Evolutionary conservation across 2,329 filamentous ascomycete species (phyloP).

Genomic region (Aspergillus phoenicis): DNA sequence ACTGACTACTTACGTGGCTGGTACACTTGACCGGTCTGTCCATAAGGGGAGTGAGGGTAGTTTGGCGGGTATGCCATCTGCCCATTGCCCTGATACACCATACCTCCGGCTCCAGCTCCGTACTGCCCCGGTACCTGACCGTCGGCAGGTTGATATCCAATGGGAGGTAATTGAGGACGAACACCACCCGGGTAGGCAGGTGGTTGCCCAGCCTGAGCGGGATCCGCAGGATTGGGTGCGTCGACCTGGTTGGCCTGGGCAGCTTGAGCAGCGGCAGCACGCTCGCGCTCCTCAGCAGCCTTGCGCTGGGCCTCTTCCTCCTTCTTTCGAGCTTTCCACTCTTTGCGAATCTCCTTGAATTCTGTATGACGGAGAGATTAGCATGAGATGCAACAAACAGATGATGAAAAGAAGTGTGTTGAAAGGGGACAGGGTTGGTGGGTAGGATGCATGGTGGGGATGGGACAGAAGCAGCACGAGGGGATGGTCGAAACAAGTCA

Average conservation of each 20-base stretch:
- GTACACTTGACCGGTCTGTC: constrained; percentile 53
- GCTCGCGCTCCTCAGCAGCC: constrained; percentile 80
- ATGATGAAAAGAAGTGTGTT: background rate
- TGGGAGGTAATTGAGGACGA: constrained; percentile 71
- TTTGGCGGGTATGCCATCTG: constrained; percentile 51
- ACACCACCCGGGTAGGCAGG: constrained; percentile 53
- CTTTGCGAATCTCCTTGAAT: constrained; percentile 98
- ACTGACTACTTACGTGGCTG: constrained; percentile 52
- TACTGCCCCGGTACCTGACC: constrained; percentile 63
- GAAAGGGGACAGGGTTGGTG: background rate
- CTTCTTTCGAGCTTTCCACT: constrained; percentile 99
- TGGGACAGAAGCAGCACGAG: constrained; percentile 8
- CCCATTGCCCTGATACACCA: constrained; percentile 53
- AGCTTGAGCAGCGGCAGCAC: constrained; percentile 63
- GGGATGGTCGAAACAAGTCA: constrained; percentile 22
- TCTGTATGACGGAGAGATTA: constrained; percentile 58
- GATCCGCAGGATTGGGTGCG: constrained; percentile 55
- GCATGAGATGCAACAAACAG: constrained; percentile 5
- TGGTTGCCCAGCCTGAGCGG: constrained; percentile 43
- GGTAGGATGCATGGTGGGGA: constrained; percentile 1
- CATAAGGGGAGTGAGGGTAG: constrained; percentile 55
- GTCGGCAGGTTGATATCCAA: constrained; percentile 67
- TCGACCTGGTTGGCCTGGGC: constrained; percentile 43
- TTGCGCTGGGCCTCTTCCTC: constrained; percentile 91
- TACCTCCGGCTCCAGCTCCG: constrained; percentile 57